Base-by-base conservation (phyloP, 2,329 filamentous ascomycete species). In the Sarocladiaceae sp. region DNA sequence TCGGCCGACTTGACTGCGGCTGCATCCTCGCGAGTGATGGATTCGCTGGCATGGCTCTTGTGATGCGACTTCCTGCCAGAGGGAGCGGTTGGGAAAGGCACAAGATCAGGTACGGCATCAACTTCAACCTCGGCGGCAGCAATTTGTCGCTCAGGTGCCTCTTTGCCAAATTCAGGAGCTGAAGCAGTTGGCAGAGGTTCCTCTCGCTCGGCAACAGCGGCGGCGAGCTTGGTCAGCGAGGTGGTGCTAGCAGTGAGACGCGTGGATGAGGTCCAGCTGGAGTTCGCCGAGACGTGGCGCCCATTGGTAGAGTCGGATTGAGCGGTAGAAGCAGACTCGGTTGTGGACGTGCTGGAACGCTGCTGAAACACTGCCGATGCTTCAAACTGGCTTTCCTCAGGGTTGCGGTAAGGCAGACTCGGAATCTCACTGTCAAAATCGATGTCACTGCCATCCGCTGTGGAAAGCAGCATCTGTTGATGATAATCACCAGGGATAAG, bases 401-500 rank as follows among this genome's bases (percentile, higher is more conserved):
- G 12, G 26, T 47, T 43, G 15, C 42, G 45, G 18, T 47, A 47
- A n/a, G 48, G 43, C 55, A 26, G 52, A 46, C 15, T 46, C 47
- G 35, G 45, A 19, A 55, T 34, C 10, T 63, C 53, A 16, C 29
- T 10, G 4, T 27, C 37, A 19, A 41, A 41, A 3, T 60, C 58
- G 44, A 69, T 62, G 11, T 61, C 55, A 40, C 51, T 58, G 4
- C 44, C 51, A 10, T 55, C 57, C 6, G 50, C 47, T 33, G 62
- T 56, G 1, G 50, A 50, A 18, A 59, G 48, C 32, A 73, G 57
- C 66, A 80, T 73, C 51, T 79, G 69, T 48, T 73, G 68, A 43
- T 75, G 70, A 51, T 73, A 80, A 43, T 83, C 79, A 37, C 66
- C 61, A 11, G 80, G 78, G 44, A 83, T 79, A 41, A 83, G 66